Percentiles rank a stretch among this genome's conserved stretches.
These are phyloP conservation scores for Penicillium argentinense DNA, from an alignment of 495 filamentous ascomycete species.

Conservation along the genomic window DNA sequence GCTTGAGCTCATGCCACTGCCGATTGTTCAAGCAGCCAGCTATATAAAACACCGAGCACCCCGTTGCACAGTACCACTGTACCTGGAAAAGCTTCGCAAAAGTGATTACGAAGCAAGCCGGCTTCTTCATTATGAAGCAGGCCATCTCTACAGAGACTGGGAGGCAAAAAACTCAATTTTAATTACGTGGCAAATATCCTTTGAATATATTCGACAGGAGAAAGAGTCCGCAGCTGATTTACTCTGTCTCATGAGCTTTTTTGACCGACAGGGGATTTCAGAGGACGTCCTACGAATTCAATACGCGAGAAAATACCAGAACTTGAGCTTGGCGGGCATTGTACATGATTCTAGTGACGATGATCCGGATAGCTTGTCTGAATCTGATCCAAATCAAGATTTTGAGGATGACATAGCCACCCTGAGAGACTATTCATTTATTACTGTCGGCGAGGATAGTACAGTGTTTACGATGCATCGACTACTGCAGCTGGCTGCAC, in stretches of 20 bases:
- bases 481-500: slow-evolving; percentile 24
- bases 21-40: slow-evolving; percentile 49
- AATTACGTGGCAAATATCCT: slow-evolving; percentile 34
- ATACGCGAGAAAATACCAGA: background rate
- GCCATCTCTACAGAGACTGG: slow-evolving; percentile 18
- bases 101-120: slow-evolving; percentile 1
- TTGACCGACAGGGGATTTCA: slow-evolving; percentile 16
- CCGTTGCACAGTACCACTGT: slow-evolving; percentile 27
- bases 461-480: slow-evolving; percentile 21
- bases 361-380: background rate
- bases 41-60: slow-evolving; percentile 38
- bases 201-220: slow-evolving; percentile 23
- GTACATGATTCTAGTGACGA: background rate
- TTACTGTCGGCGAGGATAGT: slow-evolving; percentile 19
- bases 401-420: slow-evolving; percentile 45
- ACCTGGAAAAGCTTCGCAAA: slow-evolving; percentile 34
- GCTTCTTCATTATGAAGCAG: slow-evolving; percentile 2
- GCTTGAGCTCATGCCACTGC: slow-evolving; percentile 49
- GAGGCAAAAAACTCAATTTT: slow-evolving; percentile 24
- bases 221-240: slow-evolving; percentile 21
- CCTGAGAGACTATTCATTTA: slow-evolving; percentile 42
- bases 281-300: slow-evolving; percentile 8
- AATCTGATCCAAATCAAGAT: background rate
- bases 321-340: no score
- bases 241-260: slow-evolving; percentile 21